Evolutionary conservation across 2,329 filamentous ascomycete species (phyloP).

Genomic region (Calonectria montana): DNA sequence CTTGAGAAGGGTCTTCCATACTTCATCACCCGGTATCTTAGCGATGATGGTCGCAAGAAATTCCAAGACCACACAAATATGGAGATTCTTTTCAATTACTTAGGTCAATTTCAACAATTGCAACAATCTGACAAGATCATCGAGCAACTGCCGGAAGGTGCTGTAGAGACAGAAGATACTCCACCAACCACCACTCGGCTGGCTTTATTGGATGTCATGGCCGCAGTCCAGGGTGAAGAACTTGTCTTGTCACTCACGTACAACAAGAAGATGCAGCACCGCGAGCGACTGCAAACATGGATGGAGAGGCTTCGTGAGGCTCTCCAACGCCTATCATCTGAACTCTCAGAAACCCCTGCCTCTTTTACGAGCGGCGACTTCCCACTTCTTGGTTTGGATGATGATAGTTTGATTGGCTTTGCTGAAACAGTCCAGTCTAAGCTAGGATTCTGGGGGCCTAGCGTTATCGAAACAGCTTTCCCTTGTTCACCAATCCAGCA

Average conservation of each 20-base stretch:
- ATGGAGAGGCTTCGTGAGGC: neutral
- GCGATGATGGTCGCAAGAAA: slow-evolving; percentile 33
- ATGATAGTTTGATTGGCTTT: neutral
- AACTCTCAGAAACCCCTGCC: neutral
- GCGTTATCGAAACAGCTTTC: slow-evolving; percentile 17
- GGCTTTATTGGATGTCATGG: neutral
- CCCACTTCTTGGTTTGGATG: neutral
- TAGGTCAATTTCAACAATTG: slow-evolving; percentile 35
- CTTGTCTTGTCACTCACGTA: neutral
- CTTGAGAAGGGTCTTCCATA: slow-evolving; percentile 33
- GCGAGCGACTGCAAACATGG: neutral
- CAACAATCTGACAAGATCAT: slow-evolving; percentile 23
- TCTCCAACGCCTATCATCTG: neutral
- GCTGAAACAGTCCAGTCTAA: neutral
- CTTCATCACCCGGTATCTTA: slow-evolving; percentile 31
- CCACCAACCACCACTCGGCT: neutral
- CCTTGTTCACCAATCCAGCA: slow-evolving; percentile 33
- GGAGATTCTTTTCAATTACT: slow-evolving; percentile 44
- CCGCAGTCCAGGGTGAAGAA: neutral
- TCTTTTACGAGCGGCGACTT: neutral
- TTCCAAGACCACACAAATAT: slow-evolving; percentile 45
- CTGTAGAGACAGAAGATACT: neutral
- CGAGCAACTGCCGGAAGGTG: neutral
- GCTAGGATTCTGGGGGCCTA: neutral
- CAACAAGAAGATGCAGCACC: neutral